Evolutionary conservation across 495 filamentous ascomycete species (phyloP).

Genomic region (Podospora anserina): DNA sequence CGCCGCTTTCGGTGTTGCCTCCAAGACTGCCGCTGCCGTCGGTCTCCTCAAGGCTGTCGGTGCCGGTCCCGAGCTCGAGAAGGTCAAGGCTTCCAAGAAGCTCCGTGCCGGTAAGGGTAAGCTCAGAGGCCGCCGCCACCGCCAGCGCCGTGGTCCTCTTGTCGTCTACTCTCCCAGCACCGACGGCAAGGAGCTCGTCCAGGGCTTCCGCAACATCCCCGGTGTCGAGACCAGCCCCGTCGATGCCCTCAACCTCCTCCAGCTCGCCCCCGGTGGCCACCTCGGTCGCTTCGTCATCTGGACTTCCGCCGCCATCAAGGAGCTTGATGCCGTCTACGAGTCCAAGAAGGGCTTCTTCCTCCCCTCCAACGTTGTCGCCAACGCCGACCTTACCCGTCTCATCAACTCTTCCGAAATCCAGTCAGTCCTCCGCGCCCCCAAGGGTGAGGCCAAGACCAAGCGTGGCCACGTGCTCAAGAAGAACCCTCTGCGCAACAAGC

Average conservation of each 20-base stretch:
- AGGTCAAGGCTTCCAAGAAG: constrained; percentile 92
- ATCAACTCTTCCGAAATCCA: constrained; percentile 99
- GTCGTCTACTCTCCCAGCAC: constrained; percentile 92
- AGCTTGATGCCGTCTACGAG: constrained; percentile 94
- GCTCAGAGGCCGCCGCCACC: constrained; percentile 88
- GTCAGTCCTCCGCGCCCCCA: constrained; percentile 81
- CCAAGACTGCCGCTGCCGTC: constrained; percentile 86
- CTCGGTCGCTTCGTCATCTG: constrained; percentile 98
- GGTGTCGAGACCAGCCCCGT: constrained; percentile 97
- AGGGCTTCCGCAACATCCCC: constrained; percentile 95
- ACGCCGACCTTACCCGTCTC: constrained; percentile 89
- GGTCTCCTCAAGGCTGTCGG: constrained; percentile 83
- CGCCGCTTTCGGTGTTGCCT: constrained; percentile 73
- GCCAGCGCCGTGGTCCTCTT: constrained; percentile 94
- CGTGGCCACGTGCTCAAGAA: constrained; percentile 92
- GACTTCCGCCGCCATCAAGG: constrained; percentile 94
- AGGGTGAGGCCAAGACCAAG: constrained; percentile 88
- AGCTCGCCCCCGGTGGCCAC: constrained; percentile 97
- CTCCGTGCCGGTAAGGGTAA: constrained; percentile 97
- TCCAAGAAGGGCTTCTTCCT: constrained; percentile 98
- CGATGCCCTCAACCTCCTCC: constrained; percentile 94
- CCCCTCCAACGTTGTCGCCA: constrained; percentile 78
- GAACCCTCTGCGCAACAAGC: constrained; percentile 98
- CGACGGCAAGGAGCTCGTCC: constrained; percentile 86
- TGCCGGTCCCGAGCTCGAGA: constrained; percentile 84